phyloP scores from a whole-genome alignment of 73 alveolate species.

The Paraurostyla sp. region DNA sequence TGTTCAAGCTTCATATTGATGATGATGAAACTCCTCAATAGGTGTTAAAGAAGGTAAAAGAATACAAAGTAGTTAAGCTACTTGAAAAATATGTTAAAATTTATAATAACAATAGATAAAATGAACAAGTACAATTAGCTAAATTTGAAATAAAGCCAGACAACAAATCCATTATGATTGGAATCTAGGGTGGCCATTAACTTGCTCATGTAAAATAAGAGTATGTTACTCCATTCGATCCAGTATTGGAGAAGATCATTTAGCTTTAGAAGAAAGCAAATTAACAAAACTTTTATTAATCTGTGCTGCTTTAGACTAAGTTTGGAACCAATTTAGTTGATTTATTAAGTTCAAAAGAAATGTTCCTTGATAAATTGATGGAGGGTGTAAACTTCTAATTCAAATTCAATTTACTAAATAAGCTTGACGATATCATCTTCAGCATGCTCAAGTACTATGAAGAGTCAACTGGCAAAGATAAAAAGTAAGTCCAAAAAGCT shows the following conservation, averaged over 20 bases:
- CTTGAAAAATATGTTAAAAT: not conserved
- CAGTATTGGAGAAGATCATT: slow-evolving; percentile 21
- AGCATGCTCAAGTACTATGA: slow-evolving; percentile 15
- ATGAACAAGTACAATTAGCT: not conserved
- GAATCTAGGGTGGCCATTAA: slow-evolving; percentile 35
- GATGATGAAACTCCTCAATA: slow-evolving; percentile 36
- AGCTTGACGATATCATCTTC: slow-evolving; percentile 4
- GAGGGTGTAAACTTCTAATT: not conserved
- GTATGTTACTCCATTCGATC: slow-evolving; percentile 11
- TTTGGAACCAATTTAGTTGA: slow-evolving; percentile 26
- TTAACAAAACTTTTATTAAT: slow-evolving; percentile 12
- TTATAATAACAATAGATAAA: not conserved
- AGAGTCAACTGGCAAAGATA: not conserved
- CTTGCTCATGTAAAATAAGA: not conserved
- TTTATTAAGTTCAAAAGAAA: not conserved
- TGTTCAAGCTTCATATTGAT: slow-evolving; percentile 18
- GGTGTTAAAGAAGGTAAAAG: not conserved
- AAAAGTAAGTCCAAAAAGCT: not conserved
- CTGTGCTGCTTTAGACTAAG: not conserved
- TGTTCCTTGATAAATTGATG: not conserved
- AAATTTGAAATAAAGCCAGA: slow-evolving; percentile 20
- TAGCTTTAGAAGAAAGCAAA: slow-evolving; percentile 22
- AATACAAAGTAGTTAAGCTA: not conserved
- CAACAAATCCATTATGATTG: slow-evolving; percentile 2
- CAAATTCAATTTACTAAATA: not conserved